Conservation (phyloP, 176 grass and related monocot genomes). For the Rhynchospora pubera region DNA sequence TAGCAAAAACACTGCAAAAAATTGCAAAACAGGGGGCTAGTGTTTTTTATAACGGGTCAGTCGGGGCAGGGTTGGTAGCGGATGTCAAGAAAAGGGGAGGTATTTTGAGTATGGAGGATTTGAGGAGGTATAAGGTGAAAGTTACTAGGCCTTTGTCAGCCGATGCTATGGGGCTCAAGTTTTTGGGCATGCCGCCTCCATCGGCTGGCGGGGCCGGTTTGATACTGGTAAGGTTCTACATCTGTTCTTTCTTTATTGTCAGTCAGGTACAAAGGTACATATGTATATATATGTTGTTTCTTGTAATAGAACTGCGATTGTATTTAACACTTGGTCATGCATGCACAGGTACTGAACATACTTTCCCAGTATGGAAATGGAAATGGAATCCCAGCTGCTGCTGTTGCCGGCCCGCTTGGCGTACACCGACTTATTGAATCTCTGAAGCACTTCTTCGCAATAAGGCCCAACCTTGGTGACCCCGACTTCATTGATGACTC, state of each 20-base stretch:
- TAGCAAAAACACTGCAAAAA: slow-evolving; percentile 39
- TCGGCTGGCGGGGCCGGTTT: slow-evolving; percentile 82
- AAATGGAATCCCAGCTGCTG: no score
- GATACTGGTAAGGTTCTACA: slow-evolving; percentile 52
- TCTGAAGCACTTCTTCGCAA: slow-evolving; percentile 61
- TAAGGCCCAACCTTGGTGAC: slow-evolving; percentile 77
- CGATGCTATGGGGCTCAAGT: slow-evolving; percentile 46
- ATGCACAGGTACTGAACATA: slow-evolving; percentile 74
- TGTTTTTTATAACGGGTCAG: slow-evolving; percentile 47
- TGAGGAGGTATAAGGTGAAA: slow-evolving; percentile 58
- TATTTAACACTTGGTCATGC: no score
- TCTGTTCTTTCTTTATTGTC: no score
- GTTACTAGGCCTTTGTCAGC: slow-evolving; percentile 39
- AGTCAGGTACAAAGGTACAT: no score
- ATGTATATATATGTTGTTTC: no score
- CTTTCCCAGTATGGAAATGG: slow-evolving; percentile 73
- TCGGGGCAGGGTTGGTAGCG: slow-evolving; percentile 40
- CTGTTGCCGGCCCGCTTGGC: slow-evolving; percentile 61
- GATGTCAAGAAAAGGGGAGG: slow-evolving; percentile 58
- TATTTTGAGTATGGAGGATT: slow-evolving; percentile 53
- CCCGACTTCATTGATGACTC: slow-evolving; percentile 65
- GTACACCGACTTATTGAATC: slow-evolving; percentile 76
- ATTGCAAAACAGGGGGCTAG: slow-evolving; percentile 44
- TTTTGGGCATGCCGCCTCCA: slow-evolving; percentile 75
- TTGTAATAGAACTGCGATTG: background rate